Percentiles rank a stretch among this genome's conserved stretches.
phyloP scores from a whole-genome alignment of 1,139 yeast species.

The Suhomyces guaymorum region DNA sequence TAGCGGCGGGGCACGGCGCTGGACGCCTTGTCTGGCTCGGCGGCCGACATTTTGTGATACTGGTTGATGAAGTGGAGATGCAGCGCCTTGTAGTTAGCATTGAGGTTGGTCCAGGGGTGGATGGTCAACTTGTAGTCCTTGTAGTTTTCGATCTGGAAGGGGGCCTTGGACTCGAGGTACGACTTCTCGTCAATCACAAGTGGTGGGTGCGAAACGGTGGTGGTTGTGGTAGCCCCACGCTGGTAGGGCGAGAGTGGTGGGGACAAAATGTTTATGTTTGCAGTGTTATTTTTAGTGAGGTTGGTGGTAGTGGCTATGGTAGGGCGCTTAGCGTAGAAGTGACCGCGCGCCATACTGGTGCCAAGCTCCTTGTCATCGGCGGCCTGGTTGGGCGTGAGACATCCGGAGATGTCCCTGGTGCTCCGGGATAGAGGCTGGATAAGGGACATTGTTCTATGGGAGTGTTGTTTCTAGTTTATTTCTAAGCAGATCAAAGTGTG shows the following conservation, averaged over 20 bases:
- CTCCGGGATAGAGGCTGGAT: constrained; percentile 37
- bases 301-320: too few relatives aligned
- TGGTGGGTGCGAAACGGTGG: constrained; percentile 17
- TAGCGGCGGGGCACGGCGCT: constrained; percentile 14
- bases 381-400: constrained; percentile 39
- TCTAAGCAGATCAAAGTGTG: not conserved
- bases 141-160: constrained; percentile 51
- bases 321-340: constrained; percentile 8
- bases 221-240: too few relatives aligned
- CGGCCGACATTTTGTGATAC: constrained; percentile 32
- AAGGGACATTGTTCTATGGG: constrained; percentile 14
- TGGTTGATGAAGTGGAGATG: constrained; percentile 54
- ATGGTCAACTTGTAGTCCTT: constrained; percentile 50
- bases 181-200: constrained; percentile 17
- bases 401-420: constrained; percentile 24
- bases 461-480: not conserved
- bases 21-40: constrained; percentile 15
- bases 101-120: constrained; percentile 51
- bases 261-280: constrained; percentile 53
- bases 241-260: constrained; percentile 70
- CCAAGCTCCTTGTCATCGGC: constrained; percentile 14
- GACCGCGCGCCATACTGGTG: constrained; percentile 13
- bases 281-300: too few relatives aligned
- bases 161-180: constrained; percentile 22
- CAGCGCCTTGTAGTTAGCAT: constrained; percentile 43